A percentile compares a stretch with the other conserved stretches of the same genome.
These are phyloP conservation scores for Apostasia ramifera DNA, from an alignment of 106 monocot species.

Conservation along the genomic window DNA sequence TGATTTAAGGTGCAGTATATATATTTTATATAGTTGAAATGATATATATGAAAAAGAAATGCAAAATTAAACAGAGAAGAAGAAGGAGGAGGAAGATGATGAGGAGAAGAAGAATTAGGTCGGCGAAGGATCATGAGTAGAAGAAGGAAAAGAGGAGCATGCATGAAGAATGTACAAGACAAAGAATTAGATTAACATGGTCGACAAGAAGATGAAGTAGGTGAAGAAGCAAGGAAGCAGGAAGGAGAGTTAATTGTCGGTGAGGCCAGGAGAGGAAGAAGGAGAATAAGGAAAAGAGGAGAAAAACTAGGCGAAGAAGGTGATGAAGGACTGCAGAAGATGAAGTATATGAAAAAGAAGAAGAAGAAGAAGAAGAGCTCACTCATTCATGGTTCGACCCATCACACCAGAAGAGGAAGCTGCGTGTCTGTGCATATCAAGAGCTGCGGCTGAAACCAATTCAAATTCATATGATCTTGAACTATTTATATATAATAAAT, in stretches of 20 bases:
- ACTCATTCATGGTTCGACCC: constrained; percentile 65
- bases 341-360: neutral
- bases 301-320: too few relatives aligned
- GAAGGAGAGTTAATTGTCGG: too few relatives aligned
- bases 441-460: constrained; percentile 16
- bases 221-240: too few relatives aligned
- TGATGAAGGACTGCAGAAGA: neutral
- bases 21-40: neutral
- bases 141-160: neutral
- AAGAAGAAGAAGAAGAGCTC: constrained; percentile 10
- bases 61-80: neutral
- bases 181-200: too few relatives aligned
- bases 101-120: too few relatives aligned
- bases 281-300: too few relatives aligned
- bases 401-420: constrained; percentile 62
- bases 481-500: too few relatives aligned
- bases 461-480: neutral
- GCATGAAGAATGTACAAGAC: neutral
- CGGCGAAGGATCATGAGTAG: too few relatives aligned
- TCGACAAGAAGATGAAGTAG: too few relatives aligned
- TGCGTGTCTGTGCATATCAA: constrained; percentile 61
- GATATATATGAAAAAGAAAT: neutral
- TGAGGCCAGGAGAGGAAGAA: too few relatives aligned
- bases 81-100: neutral
- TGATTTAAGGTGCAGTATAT: neutral